A percentile compares a stretch with the other conserved stretches of the same genome.
These are phyloP conservation scores for Hypoxylon rickii DNA, from an alignment of 495 filamentous ascomycete genomes.

Conservation along the genomic window DNA sequence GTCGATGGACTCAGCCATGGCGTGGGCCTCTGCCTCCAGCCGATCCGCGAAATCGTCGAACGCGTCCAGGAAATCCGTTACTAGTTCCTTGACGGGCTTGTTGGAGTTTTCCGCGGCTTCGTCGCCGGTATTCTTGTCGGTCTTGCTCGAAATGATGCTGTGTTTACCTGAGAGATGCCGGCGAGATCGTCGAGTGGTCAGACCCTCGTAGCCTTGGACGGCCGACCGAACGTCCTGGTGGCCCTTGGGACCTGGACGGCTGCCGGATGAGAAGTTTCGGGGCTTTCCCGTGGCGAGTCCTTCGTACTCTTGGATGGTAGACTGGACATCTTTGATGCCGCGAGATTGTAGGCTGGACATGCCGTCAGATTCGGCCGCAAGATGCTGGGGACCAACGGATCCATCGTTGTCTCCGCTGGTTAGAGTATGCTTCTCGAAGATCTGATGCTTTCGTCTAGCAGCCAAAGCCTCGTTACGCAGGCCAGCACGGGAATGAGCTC, in stretches of 20 bases:
- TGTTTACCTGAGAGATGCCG: background rate
- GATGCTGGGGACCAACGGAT: background rate
- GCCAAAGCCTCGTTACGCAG: too few relatives aligned
- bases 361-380: background rate
- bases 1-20: too few relatives aligned
- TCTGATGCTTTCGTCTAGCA: too few relatives aligned
- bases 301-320: background rate
- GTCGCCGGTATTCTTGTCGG: background rate
- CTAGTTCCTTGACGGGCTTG: background rate
- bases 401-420: too few relatives aligned
- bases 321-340: background rate
- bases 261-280: background rate
- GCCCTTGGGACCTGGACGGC: background rate
- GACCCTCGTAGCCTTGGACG: background rate
- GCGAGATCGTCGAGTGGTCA: background rate
- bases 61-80: too few relatives aligned
- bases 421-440: too few relatives aligned
- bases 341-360: background rate
- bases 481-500: too few relatives aligned
- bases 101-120: background rate
- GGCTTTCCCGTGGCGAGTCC: background rate
- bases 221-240: background rate
- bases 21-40: too few relatives aligned
- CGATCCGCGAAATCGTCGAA: too few relatives aligned
- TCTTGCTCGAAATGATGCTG: background rate